Evolutionary conservation across 768 basidiomycete species (phyloP).

Genomic region (Chalciporus sphaerocephalus): DNA sequence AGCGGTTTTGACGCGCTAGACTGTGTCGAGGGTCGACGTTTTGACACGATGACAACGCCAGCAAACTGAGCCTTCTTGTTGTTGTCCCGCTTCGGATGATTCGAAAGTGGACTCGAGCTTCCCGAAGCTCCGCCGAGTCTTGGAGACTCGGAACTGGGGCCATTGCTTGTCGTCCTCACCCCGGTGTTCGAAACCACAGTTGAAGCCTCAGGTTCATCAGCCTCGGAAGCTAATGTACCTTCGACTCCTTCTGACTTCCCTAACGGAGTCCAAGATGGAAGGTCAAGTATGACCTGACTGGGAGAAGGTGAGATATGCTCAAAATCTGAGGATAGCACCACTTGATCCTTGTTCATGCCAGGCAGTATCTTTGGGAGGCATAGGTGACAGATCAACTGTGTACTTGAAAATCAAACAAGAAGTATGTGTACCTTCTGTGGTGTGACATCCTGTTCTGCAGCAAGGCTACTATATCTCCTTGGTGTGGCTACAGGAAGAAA

Average conservation of each 20-base stretch:
- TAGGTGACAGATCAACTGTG: conserved; percentile 1
- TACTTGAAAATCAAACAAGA: not conserved
- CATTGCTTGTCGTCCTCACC: not conserved
- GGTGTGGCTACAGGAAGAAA: conserved; percentile 12
- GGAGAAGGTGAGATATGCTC: conserved; percentile 1
- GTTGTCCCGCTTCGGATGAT: not conserved
- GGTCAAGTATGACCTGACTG: conserved; percentile 9
- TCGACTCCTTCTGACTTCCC: not conserved
- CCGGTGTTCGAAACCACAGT: not conserved
- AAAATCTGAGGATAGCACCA: conserved; percentile 1
- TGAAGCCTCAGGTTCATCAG: conserved; percentile 8
- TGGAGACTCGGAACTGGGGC: too few species aligned
- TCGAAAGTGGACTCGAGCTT: not conserved
- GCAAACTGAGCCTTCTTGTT: conserved; percentile 21
- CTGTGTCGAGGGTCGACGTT: not conserved
- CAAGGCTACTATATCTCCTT: conserved; percentile 8
- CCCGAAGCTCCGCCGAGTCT: not conserved
- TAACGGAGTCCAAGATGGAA: conserved; percentile 24
- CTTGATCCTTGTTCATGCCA: not conserved
- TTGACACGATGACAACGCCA: conserved; percentile 22
- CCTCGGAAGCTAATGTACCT: conserved; percentile 1
- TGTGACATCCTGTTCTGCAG: conserved; percentile 1
- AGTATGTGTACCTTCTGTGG: conserved; percentile 15
- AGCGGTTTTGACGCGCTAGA: not conserved
- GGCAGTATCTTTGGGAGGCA: conserved; percentile 8